Conservation (phyloP, 2,329 filamentous ascomycete species). For the Aspergillus nomiae region DNA sequence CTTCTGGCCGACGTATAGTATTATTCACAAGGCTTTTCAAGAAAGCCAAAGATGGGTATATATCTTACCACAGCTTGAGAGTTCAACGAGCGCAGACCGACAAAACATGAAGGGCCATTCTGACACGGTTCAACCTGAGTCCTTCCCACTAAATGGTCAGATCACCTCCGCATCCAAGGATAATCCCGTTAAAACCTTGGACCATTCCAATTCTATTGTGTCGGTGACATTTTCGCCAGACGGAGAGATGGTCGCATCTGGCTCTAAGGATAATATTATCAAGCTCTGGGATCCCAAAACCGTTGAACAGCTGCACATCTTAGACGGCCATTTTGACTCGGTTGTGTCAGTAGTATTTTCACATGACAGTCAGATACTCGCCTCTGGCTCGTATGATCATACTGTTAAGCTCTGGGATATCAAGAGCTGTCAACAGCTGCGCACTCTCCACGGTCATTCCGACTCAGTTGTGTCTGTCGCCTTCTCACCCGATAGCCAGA, state of each 20-base stretch:
- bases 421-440: background rate
- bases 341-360: background rate
- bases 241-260: background rate
- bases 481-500: background rate
- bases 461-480: background rate
- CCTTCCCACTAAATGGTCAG: background rate
- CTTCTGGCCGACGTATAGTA: conserved; percentile 20
- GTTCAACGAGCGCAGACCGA: conserved; percentile 9
- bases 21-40: no score
- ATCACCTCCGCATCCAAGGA: background rate
- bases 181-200: background rate
- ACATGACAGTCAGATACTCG: background rate
- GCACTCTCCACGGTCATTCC: background rate
- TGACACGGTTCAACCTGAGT: background rate
- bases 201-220: background rate
- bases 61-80: conserved; percentile 22
- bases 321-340: conserved; percentile 16
- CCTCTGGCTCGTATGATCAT: background rate
- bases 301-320: conserved; percentile 8
- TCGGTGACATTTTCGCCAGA: background rate
- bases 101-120: conserved; percentile 20
- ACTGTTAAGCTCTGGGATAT: background rate
- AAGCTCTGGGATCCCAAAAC: background rate
- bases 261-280: background rate
- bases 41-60: no score